Evolutionary conservation across 495 filamentous ascomycete genomes (phyloP).

Genomic region (Neurospora hispaniola): DNA sequence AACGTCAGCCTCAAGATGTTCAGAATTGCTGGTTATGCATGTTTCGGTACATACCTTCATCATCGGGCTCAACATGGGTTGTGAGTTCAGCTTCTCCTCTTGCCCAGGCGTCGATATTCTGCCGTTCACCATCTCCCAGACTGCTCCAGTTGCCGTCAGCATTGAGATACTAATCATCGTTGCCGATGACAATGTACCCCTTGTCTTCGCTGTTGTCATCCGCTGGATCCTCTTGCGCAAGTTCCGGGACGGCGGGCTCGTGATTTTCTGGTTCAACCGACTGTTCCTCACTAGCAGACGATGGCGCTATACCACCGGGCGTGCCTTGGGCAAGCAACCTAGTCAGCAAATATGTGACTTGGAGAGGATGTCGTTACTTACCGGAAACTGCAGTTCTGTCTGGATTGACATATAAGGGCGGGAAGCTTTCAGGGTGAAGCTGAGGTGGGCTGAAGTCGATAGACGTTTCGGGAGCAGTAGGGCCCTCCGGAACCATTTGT

Average conservation of each 20-base stretch:
- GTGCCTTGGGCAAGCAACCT: background rate
- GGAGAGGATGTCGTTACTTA: background rate
- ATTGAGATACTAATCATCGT: background rate
- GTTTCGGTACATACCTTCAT: background rate
- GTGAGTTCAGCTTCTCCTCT: background rate
- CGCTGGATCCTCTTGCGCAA: background rate
- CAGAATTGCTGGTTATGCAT: background rate
- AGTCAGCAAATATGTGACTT: background rate
- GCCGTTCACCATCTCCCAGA: background rate
- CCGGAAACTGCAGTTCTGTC: background rate
- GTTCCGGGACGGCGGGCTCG: background rate
- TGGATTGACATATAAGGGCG: background rate
- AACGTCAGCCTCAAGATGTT: background rate
- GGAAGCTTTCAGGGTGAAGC: background rate
- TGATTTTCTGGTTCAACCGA: background rate
- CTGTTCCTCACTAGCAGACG: background rate
- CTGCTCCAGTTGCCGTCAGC: background rate
- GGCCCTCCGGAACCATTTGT: background rate
- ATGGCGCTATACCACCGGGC: background rate
- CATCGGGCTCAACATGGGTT: background rate
- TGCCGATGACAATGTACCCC: background rate
- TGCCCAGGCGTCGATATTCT: background rate
- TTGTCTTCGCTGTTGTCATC: background rate
- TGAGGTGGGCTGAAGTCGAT: background rate
- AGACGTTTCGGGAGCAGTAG: background rate